phyloP scores from a whole-genome alignment of 345 rosid genomes.

The Moricandia arvensis region DNA sequence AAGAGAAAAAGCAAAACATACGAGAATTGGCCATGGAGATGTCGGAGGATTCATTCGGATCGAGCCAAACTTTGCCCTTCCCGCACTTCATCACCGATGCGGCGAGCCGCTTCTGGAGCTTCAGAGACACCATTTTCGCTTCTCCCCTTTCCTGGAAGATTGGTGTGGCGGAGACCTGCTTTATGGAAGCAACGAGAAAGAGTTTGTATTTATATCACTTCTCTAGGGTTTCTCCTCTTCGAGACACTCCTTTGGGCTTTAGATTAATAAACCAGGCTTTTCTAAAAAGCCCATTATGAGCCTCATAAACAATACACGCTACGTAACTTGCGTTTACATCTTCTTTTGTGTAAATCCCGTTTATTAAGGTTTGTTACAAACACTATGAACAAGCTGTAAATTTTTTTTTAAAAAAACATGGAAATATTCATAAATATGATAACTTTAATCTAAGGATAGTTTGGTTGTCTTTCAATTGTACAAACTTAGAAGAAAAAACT shows the following conservation, averaged over 20 bases:
- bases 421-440: not conserved
- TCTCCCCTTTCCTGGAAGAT: slow-evolving; percentile 14
- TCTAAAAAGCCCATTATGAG: not conserved
- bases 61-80: slow-evolving; percentile 42
- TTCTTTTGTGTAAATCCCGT: not conserved
- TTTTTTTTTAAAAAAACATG: not conserved
- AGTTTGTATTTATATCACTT: not conserved
- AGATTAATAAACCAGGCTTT: not conserved
- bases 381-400: not conserved
- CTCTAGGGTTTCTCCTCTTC: slow-evolving; percentile 29
- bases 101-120: slow-evolving; percentile 44
- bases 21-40: slow-evolving; percentile 45
- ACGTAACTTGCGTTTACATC: not conserved
- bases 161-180: slow-evolving; percentile 30
- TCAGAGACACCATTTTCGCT: slow-evolving; percentile 36
- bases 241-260: not conserved
- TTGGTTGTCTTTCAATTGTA: not conserved
- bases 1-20: slow-evolving; percentile 2
- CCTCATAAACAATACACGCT: not conserved
- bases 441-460: not conserved
- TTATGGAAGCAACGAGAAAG: too few species aligned
- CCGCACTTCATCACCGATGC: slow-evolving; percentile 44
- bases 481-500: not conserved
- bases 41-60: slow-evolving; percentile 38
- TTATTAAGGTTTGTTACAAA: not conserved